Evolutionary conservation across 2,329 filamentous ascomycete species (phyloP), one percentile per base, ranked within the genome.

Genomic region (Akanthomyces lecanii): DNA sequence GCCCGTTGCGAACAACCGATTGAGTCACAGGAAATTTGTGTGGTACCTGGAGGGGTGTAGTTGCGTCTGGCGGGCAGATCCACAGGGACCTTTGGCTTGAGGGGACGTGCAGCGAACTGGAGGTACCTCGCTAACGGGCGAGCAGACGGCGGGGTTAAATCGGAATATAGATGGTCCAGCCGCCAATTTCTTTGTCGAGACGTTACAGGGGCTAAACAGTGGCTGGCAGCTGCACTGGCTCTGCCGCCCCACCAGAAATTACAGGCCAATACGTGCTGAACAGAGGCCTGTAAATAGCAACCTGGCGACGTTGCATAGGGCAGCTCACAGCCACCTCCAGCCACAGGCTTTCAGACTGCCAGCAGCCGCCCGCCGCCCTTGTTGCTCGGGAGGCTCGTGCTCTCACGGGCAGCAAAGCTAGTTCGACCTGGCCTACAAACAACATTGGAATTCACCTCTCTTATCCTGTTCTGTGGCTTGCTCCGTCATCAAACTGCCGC

Each of bases 1-100:
- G 58, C 21, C 50, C 42, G 59, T 62, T 64, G 38, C 52, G 55
- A 56, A 42, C 40, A 45, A 30, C 56, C 57, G 51, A 60, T 71
- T 72, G 71, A 78, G 75, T 79, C 77, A 78, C 76, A 75, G 71
- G 72, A 76, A 75, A 74, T 76, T 76, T 74, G 72, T 69, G 62
- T 55, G 50, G 50, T 48, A 59, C 56, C 50, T 50, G 51, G 59
- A 61, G 59, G 40, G 59, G 50, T 54, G 25, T 40, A 7, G 38
- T 38, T 54, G 59, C n/a, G 59, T 40, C 40, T 42, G 50, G 53
- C 42, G 64, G 60, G 45, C 33, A 62, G 61, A 52, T 62, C 52
- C 52, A 56, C 44, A 51, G 45, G 25, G 57, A 57, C 51, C 47
- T 57, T 63, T 42, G 56, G 10, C 30, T 53, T 4, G 38, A 36